phyloP scores from a whole-genome alignment of 768 basidiomycete genomes.

The Termitomyces bulborhizus region DNA sequence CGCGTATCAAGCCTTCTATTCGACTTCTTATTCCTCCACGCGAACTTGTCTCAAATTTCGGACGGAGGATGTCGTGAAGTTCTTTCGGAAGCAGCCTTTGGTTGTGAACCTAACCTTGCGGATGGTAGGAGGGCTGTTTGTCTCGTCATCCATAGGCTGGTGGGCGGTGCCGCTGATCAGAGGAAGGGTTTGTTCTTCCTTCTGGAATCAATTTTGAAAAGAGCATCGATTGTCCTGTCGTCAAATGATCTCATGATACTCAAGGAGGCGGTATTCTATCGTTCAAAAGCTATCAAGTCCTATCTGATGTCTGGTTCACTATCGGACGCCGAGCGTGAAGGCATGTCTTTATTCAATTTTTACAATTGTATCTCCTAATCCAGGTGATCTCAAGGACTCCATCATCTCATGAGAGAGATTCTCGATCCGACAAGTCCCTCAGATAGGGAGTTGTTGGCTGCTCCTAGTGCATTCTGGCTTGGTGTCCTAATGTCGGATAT shows the following conservation, averaged over 20 bases:
- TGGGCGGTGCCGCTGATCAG: conserved; percentile 15
- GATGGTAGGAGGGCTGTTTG: conserved; percentile 30
- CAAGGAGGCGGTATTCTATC: conserved; percentile 35
- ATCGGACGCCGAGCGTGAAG: conserved; percentile 23
- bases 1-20: conserved; percentile 23
- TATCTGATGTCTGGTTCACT: conserved; percentile 26
- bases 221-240: conserved; percentile 20
- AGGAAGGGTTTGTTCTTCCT: conserved; percentile 29
- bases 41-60: conserved; percentile 17
- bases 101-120: conserved; percentile 15
- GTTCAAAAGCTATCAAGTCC: conserved; percentile 23
- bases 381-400: conserved; percentile 29
- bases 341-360: conserved; percentile 16
- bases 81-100: conserved; percentile 29
- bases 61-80: conserved; percentile 23
- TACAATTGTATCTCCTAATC: not conserved
- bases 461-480: conserved; percentile 40
- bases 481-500: conserved; percentile 1
- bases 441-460: conserved; percentile 35
- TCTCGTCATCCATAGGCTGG: conserved; percentile 31
- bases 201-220: conserved; percentile 29
- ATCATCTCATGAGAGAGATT: conserved; percentile 28
- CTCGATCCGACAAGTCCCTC: conserved; percentile 27
- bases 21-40: conserved; percentile 38
- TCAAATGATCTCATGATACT: conserved; percentile 25